Percentiles rank a stretch among this genome's conserved stretches.
Conservation (phyloP, 2,329 filamentous ascomycete genomes). For the Colletotrichum horii region DNA sequence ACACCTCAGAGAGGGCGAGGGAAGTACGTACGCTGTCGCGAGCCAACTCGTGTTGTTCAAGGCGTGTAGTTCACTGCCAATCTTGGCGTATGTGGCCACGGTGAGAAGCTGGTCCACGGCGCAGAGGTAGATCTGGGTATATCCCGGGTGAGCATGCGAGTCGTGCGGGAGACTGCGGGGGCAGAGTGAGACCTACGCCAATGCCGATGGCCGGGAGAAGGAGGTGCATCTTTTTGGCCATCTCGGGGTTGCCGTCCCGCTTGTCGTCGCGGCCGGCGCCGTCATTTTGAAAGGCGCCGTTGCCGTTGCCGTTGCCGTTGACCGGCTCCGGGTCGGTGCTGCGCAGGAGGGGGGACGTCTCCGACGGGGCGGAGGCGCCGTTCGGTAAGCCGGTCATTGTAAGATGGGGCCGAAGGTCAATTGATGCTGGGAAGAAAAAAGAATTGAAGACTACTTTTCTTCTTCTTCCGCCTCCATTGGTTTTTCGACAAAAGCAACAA, state of each 20-base stretch:
- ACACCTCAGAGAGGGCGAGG: not conserved
- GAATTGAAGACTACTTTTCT: not conserved
- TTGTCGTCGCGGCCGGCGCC: conserved; percentile 20
- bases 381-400: not conserved
- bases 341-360: conserved; percentile 32
- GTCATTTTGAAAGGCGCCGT: not conserved
- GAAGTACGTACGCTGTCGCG: conserved; percentile 48
- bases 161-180: not conserved
- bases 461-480: not conserved
- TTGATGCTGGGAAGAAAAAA: not conserved
- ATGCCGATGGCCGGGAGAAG: conserved; percentile 43
- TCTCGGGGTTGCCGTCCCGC: conserved; percentile 28
- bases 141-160: not conserved
- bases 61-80: conserved; percentile 77
- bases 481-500: not conserved
- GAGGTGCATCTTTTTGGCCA: conserved; percentile 41
- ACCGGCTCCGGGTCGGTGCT: not conserved
- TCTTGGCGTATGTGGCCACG: conserved; percentile 78
- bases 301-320: conserved; percentile 11
- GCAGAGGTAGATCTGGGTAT: conserved; percentile 68
- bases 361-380: conserved; percentile 20
- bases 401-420: not conserved
- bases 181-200: conserved; percentile 29
- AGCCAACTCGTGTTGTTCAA: conserved; percentile 80
- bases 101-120: conserved; percentile 80